Percentiles rank a stretch among this genome's conserved stretches.
phyloP scores from a whole-genome alignment of 495 filamentous ascomycete genomes.

The Parachaetomium inaequale region DNA sequence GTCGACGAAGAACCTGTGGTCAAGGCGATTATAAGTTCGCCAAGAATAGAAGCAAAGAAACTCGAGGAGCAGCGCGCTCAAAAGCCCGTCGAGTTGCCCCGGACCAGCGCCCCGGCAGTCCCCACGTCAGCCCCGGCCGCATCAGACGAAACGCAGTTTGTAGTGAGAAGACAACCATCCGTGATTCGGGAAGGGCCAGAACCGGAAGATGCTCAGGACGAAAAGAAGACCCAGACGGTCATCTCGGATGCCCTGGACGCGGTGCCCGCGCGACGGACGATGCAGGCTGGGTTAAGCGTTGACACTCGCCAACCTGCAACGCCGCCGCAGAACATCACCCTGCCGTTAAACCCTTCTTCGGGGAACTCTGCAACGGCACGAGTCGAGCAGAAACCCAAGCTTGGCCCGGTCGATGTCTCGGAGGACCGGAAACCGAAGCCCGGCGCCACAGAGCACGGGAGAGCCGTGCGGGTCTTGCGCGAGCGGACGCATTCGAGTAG shows the following conservation, averaged over 20 bases:
- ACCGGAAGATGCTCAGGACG: slow-evolving; percentile 35
- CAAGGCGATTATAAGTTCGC: slow-evolving; percentile 21
- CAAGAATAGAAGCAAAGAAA: slow-evolving; percentile 20
- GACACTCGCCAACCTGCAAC: neutral
- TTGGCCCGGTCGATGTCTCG: slow-evolving; percentile 2
- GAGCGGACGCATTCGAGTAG: slow-evolving; percentile 36
- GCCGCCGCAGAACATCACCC: neutral
- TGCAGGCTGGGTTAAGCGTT: slow-evolving; percentile 12
- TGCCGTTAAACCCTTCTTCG: neutral
- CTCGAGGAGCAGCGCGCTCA: slow-evolving; percentile 15
- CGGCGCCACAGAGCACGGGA: neutral
- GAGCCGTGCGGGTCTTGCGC: slow-evolving; percentile 6
- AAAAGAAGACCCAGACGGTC: slow-evolving; percentile 18
- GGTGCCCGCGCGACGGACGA: slow-evolving; percentile 32
- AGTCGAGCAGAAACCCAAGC: neutral
- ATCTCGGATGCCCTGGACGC: slow-evolving; percentile 32
- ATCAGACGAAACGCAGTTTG: slow-evolving; percentile 11
- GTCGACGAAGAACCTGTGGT: slow-evolving; percentile 19
- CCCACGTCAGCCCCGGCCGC: neutral
- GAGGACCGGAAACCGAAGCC: neutral
- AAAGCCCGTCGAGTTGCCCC: neutral
- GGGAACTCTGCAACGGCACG: neutral
- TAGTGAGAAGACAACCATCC: slow-evolving; percentile 54
- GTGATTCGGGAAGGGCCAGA: slow-evolving; percentile 60
- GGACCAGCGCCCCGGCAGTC: neutral